These are phyloP conservation scores for Oryza longistaminata DNA, from an alignment of 176 grass and related monocot genomes.

Conservation along the genomic window DNA sequence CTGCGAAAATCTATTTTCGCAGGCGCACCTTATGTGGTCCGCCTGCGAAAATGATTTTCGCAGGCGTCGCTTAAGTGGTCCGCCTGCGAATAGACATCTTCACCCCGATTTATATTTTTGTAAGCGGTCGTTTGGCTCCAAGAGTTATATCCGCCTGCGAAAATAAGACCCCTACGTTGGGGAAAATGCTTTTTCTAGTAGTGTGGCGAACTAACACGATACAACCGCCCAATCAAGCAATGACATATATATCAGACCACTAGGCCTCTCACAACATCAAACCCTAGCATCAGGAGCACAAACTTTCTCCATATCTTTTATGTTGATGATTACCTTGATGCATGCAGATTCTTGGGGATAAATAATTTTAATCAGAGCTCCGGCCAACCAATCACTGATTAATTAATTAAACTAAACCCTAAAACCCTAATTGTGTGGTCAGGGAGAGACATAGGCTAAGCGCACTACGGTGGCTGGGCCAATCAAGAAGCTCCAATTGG, in stretches of 20 bases:
- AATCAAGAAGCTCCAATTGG: conserved; percentile 36
- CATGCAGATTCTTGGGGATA: not conserved
- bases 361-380: not conserved
- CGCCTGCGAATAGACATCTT: no score
- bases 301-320: not conserved
- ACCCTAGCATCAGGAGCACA: not conserved
- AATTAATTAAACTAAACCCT: conserved; percentile 15
- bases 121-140: no score
- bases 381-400: not conserved
- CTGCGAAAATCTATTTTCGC: no score
- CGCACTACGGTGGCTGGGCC: conserved; percentile 28
- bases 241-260: conserved; percentile 41
- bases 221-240: conserved; percentile 33
- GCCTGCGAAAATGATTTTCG: no score
- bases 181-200: no score
- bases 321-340: not conserved
- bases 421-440: not conserved
- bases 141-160: no score
- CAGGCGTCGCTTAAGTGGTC: no score
- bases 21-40: no score
- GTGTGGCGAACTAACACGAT: conserved; percentile 2
- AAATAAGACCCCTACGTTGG: no score
- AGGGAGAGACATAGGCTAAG: not conserved
- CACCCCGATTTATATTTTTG: no score
- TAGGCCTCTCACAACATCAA: not conserved